phyloP scores from a whole-genome alignment of 2,329 filamentous ascomycete species.

The Remersonia thermophila region DNA sequence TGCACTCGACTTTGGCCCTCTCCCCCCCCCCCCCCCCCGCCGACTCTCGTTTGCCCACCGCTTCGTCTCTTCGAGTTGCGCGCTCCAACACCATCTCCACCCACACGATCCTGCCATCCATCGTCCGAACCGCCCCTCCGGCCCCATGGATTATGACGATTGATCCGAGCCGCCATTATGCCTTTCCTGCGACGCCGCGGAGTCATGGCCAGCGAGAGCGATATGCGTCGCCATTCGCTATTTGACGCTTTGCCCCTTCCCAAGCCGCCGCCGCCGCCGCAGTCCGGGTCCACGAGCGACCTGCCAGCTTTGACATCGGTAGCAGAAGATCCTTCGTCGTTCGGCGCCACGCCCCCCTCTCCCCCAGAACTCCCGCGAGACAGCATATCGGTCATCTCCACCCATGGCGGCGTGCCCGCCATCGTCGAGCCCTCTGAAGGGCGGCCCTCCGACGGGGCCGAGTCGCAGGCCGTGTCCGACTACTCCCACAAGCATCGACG shows the following conservation, averaged over 20 bases:
- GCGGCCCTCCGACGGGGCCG: constrained; percentile 23
- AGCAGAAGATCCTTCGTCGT: constrained; percentile 10
- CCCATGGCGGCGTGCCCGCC: constrained; percentile 14
- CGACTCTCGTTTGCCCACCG: neutral
- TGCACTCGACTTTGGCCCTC: constrained; percentile 5
- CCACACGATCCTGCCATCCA: too few species aligned
- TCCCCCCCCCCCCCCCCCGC: neutral
- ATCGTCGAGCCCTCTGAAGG: constrained; percentile 12
- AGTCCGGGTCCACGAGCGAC: constrained; percentile 16
- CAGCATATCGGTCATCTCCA: constrained; percentile 18
- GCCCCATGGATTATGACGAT: constrained; percentile 18
- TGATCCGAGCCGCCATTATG: constrained; percentile 30
- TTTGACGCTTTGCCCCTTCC: constrained; percentile 17
- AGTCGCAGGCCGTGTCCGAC: constrained; percentile 40
- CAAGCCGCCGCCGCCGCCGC: constrained; percentile 16
- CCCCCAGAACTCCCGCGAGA: constrained; percentile 21
- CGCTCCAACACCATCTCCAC: neutral
- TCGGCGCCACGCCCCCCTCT: constrained; percentile 15
- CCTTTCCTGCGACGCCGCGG: constrained; percentile 50
- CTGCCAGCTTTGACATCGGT: constrained; percentile 16
- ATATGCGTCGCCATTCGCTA: constrained; percentile 42
- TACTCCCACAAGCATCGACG: constrained; percentile 45
- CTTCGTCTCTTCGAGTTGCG: too few species aligned
- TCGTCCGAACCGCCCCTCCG: constrained; percentile 1
- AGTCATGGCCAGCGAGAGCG: constrained; percentile 46